Conservation (phyloP, 2,329 filamentous ascomycete species). For the Ceratocystis variospora region DNA sequence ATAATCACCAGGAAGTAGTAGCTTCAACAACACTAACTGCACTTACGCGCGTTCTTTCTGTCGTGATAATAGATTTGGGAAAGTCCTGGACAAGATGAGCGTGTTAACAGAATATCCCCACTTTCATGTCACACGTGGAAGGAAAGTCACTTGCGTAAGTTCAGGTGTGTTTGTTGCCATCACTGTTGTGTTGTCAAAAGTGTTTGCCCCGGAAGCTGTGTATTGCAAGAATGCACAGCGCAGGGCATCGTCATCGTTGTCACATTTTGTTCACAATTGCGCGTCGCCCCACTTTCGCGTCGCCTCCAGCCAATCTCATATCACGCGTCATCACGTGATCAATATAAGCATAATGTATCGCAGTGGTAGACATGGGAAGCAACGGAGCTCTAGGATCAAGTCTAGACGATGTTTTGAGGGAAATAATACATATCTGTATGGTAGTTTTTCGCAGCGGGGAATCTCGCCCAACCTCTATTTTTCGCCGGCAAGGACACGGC, state of each 20-base stretch:
- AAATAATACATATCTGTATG: not conserved
- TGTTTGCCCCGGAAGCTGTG: not conserved
- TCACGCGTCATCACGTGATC: conserved; percentile 19
- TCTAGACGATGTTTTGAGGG: not conserved
- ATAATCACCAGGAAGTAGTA: not conserved
- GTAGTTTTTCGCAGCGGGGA: too few species aligned
- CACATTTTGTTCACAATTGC: not conserved
- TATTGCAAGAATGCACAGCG: not conserved
- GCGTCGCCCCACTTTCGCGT: conserved; percentile 17
- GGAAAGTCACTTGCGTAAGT: not conserved
- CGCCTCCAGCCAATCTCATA: too few species aligned
- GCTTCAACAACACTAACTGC: not conserved
- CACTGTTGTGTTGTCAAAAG: not conserved
- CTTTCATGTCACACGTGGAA: not conserved
- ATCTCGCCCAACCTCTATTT: not conserved
- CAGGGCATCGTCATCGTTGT: not conserved
- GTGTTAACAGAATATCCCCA: not conserved
- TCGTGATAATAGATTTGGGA: conserved; percentile 11
- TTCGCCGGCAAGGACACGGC: not conserved
- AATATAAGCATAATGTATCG: not conserved
- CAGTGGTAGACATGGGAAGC: too few species aligned
- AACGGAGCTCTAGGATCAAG: not conserved
- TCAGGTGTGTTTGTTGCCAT: not conserved
- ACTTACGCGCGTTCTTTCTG: conserved; percentile 16
- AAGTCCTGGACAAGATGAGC: not conserved